Evolutionary conservation across 176 grass and related monocot species (phyloP).

Genomic region (Aegilops umbellulata): DNA sequence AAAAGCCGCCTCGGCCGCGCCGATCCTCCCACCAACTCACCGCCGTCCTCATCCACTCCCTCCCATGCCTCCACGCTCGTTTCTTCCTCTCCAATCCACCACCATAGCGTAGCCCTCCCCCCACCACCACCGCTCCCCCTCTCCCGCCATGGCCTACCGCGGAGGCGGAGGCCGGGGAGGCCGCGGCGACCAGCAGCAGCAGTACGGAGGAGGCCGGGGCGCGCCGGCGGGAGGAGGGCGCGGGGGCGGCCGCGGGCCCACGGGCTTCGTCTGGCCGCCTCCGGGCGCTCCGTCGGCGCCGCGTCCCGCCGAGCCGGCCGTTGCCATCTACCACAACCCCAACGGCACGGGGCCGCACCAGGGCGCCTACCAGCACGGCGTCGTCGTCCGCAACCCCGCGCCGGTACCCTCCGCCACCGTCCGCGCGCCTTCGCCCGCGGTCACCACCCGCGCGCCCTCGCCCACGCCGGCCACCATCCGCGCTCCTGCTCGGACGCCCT

Average conservation of each 20-base stretch:
- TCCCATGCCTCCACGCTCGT: no score
- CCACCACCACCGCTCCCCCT: neutral
- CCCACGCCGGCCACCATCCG: neutral
- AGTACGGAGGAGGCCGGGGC: neutral
- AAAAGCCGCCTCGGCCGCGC: no score
- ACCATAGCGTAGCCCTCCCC: no score
- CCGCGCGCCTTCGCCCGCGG: neutral
- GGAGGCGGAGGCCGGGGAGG: no score
- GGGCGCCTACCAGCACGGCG: neutral
- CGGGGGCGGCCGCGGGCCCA: no score
- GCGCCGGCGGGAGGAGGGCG: neutral
- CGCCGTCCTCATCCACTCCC: no score
- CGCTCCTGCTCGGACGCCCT: neutral
- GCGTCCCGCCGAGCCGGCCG: no score
- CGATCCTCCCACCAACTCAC: no score
- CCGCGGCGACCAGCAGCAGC: no score
- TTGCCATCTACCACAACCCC: neutral
- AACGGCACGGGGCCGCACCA: neutral
- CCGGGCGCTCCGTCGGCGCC: neutral
- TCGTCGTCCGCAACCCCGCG: neutral
- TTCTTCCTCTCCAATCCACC: no score
- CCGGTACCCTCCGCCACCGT: neutral
- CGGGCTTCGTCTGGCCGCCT: constrained; percentile 9
- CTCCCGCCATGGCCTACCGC: constrained; percentile 36
- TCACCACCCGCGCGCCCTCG: neutral